These are phyloP conservation scores for Fraxinus dipetala DNA, from an alignment of 305 asterid genomes.

Conservation along the genomic window DNA sequence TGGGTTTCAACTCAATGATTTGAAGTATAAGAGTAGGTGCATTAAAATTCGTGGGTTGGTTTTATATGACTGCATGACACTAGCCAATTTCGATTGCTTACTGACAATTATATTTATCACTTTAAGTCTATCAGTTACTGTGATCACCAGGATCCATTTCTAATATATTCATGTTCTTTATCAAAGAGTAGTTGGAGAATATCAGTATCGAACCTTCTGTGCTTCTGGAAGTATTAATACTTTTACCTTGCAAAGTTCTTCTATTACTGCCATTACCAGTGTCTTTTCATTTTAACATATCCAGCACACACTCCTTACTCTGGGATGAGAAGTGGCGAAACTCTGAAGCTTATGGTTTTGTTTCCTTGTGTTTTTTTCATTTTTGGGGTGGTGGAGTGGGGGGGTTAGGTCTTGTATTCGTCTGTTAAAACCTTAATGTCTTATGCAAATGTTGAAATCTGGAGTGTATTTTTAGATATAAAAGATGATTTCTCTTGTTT, in stretches of 20 bases:
- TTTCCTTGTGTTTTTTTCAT: not conserved
- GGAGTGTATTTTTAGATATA: not conserved
- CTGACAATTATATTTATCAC: not conserved
- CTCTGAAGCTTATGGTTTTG: not conserved
- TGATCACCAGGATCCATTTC: not conserved
- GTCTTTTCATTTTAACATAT: not conserved
- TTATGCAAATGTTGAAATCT: not conserved
- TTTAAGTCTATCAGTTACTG: not conserved
- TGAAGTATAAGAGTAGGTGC: not conserved
- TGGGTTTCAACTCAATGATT: not conserved
- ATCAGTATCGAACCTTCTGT: not conserved
- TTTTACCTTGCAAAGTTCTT: not conserved
- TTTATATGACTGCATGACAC: not conserved
- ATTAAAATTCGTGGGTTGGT: not conserved
- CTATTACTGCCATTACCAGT: not conserved
- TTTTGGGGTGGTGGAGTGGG: too few species aligned
- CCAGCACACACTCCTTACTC: not conserved
- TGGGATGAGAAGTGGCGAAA: not conserved
- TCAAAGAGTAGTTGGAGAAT: not conserved
- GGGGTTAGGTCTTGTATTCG: too few species aligned
- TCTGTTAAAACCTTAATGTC: not conserved
- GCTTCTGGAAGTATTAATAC: not conserved
- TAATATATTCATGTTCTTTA: not conserved
- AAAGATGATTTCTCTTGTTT: conserved; percentile 18
- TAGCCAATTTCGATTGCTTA: not conserved